Evolutionary conservation across 768 basidiomycete species (phyloP).

Genomic region (Leucocoprinus leucothites): DNA sequence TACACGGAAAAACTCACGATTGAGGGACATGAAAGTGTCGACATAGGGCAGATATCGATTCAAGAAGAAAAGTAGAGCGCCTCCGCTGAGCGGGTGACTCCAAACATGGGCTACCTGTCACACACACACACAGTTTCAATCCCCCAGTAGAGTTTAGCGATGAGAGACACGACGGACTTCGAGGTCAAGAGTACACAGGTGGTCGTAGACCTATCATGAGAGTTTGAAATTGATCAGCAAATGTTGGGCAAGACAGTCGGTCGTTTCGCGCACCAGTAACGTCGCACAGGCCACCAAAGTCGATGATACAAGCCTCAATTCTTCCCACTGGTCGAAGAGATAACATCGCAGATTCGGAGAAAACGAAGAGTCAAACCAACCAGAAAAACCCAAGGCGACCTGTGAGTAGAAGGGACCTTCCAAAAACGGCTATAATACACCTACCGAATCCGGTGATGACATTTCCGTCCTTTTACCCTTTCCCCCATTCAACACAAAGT

Average conservation of each 20-base stretch:
- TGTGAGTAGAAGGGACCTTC: too few species aligned
- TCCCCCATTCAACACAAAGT: too few species aligned
- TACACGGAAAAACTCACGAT: constrained; percentile 19
- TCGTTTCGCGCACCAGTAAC: constrained; percentile 19
- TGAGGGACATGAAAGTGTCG: constrained; percentile 32
- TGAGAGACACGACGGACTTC: constrained; percentile 21
- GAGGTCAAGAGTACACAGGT: constrained; percentile 32
- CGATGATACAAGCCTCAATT: constrained; percentile 22
- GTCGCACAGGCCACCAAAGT: constrained; percentile 25
- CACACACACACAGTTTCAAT: background rate
- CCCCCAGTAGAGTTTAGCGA: too few species aligned
- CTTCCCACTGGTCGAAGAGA: constrained; percentile 15
- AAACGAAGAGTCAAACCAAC: background rate
- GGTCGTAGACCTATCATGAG: constrained; percentile 29
- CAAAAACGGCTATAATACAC: too few species aligned
- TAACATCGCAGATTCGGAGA: background rate
- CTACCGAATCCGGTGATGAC: too few species aligned
- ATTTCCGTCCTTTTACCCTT: too few species aligned
- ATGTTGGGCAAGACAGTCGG: too few species aligned
- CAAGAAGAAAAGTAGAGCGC: constrained; percentile 31
- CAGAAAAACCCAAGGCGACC: background rate
- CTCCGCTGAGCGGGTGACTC: constrained; percentile 25
- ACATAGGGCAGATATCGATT: constrained; percentile 40
- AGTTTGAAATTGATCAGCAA: too few species aligned
- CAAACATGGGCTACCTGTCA: constrained; percentile 32